Base-by-base conservation (phyloP, 768 basidiomycete genomes). In the Tricholoma sp. region DNA sequence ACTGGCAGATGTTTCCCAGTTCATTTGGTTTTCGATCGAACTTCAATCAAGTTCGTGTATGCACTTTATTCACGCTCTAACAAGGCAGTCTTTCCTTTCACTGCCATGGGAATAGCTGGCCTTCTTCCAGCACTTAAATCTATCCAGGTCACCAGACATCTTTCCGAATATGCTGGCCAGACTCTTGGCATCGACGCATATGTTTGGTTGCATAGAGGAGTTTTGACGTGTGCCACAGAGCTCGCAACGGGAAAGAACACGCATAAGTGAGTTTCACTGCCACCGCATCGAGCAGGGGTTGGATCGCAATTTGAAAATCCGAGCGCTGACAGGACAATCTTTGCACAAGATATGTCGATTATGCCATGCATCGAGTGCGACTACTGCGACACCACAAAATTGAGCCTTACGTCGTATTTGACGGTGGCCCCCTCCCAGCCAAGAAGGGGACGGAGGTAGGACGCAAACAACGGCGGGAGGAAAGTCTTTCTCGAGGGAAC, bases 151-250 rank as follows among this genome's bases (percentile, higher is more conserved):
- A 82, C 80, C 57, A 83, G 77, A 57, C 87, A 91, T 63, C 80
- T 98, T 55, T 87, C 85, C 3, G 90, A 94, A 56, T 93, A 88
- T 67, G 72, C 82, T 47, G 94, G 91, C 12, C 84, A 94, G 68
- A 91, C 86, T 2, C 73, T 98, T 34, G 96, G 91, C 0, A 86
- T 98, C 39, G 96, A 98, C 74, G 95, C 86, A 41, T 99, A 99
- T 69, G 94, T 94, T 56, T 94, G 92, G 92, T 75, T 95, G 37
- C 92, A 94, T 66, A 83, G 86, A 64, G 96, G 94, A 7, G 84
- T 91, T 6, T 94, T 90, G 68, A 79, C 89, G 0, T 99, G 97
- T 73, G 89, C 96, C 47, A 83, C 89, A 10, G 94, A 98, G 59
- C 72, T 99, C 45, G 94, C 93, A 10, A 90, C 85, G 0, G 94